A percentile compares a stretch with the other conserved stretches of the same genome.
These are phyloP conservation scores for Fraxinus angustifolia DNA, from an alignment of 305 asterid species.

Conservation along the genomic window DNA sequence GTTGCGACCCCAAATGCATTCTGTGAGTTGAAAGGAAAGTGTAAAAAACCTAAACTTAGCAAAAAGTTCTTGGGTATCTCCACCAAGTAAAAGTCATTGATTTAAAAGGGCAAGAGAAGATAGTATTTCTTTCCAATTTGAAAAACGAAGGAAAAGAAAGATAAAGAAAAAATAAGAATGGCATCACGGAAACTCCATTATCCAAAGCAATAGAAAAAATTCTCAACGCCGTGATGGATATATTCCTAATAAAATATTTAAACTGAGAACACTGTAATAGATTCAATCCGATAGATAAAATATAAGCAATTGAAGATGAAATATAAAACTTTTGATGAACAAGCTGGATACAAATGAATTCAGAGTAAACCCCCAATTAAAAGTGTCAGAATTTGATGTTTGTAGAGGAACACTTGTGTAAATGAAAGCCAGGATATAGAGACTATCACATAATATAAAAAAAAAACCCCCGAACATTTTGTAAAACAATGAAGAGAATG, in stretches of 20 bases:
- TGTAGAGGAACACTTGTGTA: background rate
- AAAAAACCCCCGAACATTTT: background rate
- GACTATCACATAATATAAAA: background rate
- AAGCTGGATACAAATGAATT: background rate
- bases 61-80: background rate
- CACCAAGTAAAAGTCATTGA: background rate
- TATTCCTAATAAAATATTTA: too few species aligned
- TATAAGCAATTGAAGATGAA: background rate
- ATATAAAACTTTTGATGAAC: background rate
- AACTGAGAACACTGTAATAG: background rate
- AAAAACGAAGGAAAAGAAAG: background rate
- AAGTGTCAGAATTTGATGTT: background rate
- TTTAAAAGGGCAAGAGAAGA: background rate
- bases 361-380: background rate
- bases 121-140: background rate
- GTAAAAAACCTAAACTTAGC: background rate
- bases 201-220: background rate
- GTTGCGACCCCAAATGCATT: constrained; percentile 50
- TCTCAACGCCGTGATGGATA: background rate
- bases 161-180: background rate
- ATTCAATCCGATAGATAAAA: background rate
- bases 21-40: constrained; percentile 32
- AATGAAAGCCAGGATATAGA: background rate
- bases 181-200: background rate
- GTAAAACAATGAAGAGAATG: background rate